A percentile compares a stretch with the other conserved stretches of the same genome.
phyloP scores from a whole-genome alignment of 1,139 yeast genomes.

The Blastobotrys serpentis region DNA sequence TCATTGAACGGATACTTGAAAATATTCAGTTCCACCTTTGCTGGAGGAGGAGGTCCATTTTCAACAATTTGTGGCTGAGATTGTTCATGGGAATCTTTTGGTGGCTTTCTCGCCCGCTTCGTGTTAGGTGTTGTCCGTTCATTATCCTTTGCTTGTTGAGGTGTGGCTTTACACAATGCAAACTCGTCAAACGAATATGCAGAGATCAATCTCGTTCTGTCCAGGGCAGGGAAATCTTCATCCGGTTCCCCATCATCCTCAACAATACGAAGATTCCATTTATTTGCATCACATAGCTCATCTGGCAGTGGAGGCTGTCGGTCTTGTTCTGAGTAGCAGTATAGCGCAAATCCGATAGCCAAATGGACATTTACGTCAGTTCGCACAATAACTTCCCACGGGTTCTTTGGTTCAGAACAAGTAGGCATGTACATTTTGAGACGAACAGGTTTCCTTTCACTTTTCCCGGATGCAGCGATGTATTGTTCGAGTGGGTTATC shows the following conservation, averaged over 20 bases:
- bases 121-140: conserved; percentile 37
- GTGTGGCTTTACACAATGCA: conserved; percentile 44
- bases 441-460: conserved; percentile 37
- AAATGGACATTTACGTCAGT: conserved; percentile 42
- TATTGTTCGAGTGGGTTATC: conserved; percentile 45
- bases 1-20: conserved; percentile 40
- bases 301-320: conserved; percentile 35
- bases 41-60: conserved; percentile 12
- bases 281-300: conserved; percentile 39
- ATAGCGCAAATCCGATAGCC: conserved; percentile 45
- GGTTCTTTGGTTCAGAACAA: conserved; percentile 34
- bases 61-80: conserved; percentile 7
- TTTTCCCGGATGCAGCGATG: conserved; percentile 42
- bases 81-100: background rate
- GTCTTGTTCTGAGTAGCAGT: conserved; percentile 34
- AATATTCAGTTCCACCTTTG: conserved; percentile 26
- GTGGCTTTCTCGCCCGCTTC: conserved; percentile 17
- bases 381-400: conserved; percentile 42
- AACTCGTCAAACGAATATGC: conserved; percentile 47
- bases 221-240: conserved; percentile 48
- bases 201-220: conserved; percentile 41
- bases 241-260: conserved; percentile 51
- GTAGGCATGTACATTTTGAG: conserved; percentile 42
- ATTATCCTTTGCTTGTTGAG: conserved; percentile 37
- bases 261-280: conserved; percentile 45